Conservation (phyloP, 1,284 basidiomycete genomes). For the Puccinia hordei region DNA sequence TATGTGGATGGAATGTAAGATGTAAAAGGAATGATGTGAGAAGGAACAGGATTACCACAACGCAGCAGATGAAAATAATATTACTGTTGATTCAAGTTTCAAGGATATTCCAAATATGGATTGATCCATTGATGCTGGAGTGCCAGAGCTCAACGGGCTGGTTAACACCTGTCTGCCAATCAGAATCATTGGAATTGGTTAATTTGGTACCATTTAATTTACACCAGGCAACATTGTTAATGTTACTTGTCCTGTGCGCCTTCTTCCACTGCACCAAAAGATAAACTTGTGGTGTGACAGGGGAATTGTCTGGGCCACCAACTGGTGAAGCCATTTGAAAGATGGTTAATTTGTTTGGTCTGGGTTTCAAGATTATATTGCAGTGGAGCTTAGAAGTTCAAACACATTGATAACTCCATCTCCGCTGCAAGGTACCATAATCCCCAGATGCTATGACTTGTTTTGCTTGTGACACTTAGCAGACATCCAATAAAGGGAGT, state of each 20-base stretch:
- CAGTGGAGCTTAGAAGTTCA: conserved; percentile 63
- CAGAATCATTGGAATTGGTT: conserved; percentile 43
- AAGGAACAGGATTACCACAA: too few species aligned
- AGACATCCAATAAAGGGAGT: conserved; percentile 74
- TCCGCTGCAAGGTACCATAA: conserved; percentile 72
- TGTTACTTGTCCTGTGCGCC: conserved; percentile 73
- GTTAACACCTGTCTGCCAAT: conserved; percentile 62
- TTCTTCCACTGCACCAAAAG: conserved; percentile 62
- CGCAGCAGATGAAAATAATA: too few species aligned
- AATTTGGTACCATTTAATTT: conserved; percentile 53
- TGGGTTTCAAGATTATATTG: not conserved
- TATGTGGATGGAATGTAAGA: too few species aligned
- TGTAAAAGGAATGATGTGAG: too few species aligned
- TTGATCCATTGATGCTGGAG: conserved; percentile 73
- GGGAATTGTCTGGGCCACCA: conserved; percentile 54
- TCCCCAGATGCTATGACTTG: conserved; percentile 64
- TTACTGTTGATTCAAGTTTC: too few species aligned
- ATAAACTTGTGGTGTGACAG: conserved; percentile 56
- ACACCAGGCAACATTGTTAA: conserved; percentile 78
- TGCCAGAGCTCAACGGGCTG: conserved; percentile 74
- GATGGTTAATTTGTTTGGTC: not conserved
- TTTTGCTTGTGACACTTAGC: not conserved
- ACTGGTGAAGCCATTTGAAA: conserved; percentile 4
- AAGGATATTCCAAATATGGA: conserved; percentile 11
- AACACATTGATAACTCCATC: conserved; percentile 77